Percentiles rank a stretch among this genome's conserved stretches.
These are phyloP conservation scores for Alternaria viburni DNA, from an alignment of 2,329 filamentous ascomycete species.

Conservation along the genomic window DNA sequence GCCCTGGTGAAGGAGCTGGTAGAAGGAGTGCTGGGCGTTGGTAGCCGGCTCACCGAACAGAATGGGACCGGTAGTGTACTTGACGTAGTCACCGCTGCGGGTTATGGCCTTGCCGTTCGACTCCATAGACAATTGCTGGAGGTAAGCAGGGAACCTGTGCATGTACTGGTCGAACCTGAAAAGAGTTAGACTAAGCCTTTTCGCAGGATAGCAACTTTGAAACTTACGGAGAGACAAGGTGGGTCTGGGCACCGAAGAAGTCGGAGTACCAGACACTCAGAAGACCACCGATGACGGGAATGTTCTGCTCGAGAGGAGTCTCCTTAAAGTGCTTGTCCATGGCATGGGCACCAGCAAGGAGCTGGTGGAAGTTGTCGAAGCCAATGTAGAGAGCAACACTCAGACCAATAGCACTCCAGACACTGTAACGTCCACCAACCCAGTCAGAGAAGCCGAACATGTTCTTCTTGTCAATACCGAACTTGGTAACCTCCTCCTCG, in stretches of 20 bases:
- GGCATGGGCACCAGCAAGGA: slow-evolving; percentile 90
- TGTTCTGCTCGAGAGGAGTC: slow-evolving; percentile 91
- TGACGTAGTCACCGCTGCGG: slow-evolving; percentile 83
- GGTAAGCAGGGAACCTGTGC: slow-evolving; percentile 97
- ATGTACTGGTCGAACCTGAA: slow-evolving; percentile 95
- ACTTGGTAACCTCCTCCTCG: slow-evolving; percentile 93
- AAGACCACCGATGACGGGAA: slow-evolving; percentile 88
- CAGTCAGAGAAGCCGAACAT: slow-evolving; percentile 99
- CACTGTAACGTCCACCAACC: slow-evolving; percentile 97
- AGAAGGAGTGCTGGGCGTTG: slow-evolving; percentile 99
- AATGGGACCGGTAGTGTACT: slow-evolving; percentile 96
- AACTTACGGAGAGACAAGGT: slow-evolving; percentile 92
- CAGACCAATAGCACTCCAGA: slow-evolving; percentile 97
- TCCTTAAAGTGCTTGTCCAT: slow-evolving; percentile 99
- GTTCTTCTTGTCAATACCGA: slow-evolving; percentile 98
- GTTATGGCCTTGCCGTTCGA: slow-evolving; percentile 98
- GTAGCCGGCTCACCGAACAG: slow-evolving; percentile 98
- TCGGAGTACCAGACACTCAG: slow-evolving; percentile 98
- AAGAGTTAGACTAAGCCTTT: slow-evolving; percentile 7
- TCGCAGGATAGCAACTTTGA: too few species aligned
- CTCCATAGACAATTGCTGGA: slow-evolving; percentile 99
- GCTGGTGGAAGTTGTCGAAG: slow-evolving; percentile 96
- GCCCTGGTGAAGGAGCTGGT: slow-evolving; percentile 98
- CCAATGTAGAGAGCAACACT: slow-evolving; percentile 95
- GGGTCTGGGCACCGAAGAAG: slow-evolving; percentile 98